These are phyloP conservation scores for Diaporthe australafricana DNA, from an alignment of 2,329 filamentous ascomycete species.

Conservation along the genomic window DNA sequence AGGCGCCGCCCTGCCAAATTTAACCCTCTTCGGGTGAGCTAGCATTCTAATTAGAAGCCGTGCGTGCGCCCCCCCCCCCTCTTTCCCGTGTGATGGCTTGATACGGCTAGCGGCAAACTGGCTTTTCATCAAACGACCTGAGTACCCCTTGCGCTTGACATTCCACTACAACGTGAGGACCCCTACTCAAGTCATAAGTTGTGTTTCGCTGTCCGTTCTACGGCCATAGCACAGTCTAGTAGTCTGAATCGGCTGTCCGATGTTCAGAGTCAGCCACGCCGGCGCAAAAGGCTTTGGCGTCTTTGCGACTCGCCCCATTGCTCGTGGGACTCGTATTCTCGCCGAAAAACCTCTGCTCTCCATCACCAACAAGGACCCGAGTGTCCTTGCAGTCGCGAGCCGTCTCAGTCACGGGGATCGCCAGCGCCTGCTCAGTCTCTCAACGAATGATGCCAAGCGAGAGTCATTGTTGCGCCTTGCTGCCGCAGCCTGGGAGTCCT, in stretches of 20 bases:
- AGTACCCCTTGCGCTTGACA: neutral
- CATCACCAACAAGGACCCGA: neutral
- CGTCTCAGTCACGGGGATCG: neutral
- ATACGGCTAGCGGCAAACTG: conserved; percentile 20
- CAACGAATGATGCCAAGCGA: conserved; percentile 4
- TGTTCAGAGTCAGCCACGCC: conserved; percentile 3
- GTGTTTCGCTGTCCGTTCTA: neutral
- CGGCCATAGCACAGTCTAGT: neutral
- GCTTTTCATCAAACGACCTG: neutral
- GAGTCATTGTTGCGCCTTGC: neutral
- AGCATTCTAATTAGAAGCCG: too few relatives aligned
- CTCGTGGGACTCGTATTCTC: conserved; percentile 9
- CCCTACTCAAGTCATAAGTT: neutral
- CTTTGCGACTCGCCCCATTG: neutral
- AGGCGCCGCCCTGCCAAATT: neutral
- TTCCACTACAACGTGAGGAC: neutral
- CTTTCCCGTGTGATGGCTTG: neutral
- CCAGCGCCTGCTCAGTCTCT: neutral
- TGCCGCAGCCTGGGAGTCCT: neutral
- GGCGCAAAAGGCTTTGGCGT: conserved; percentile 10
- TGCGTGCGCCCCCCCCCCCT: too few relatives aligned
- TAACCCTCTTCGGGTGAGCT: neutral
- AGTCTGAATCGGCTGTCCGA: too few relatives aligned
- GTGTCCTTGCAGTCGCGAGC: neutral
- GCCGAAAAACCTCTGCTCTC: conserved; percentile 4